Evolutionary conservation across 257 asterid species (phyloP), one percentile per base, ranked within the genome.

Genomic region (Haberlea rhodopensis): DNA sequence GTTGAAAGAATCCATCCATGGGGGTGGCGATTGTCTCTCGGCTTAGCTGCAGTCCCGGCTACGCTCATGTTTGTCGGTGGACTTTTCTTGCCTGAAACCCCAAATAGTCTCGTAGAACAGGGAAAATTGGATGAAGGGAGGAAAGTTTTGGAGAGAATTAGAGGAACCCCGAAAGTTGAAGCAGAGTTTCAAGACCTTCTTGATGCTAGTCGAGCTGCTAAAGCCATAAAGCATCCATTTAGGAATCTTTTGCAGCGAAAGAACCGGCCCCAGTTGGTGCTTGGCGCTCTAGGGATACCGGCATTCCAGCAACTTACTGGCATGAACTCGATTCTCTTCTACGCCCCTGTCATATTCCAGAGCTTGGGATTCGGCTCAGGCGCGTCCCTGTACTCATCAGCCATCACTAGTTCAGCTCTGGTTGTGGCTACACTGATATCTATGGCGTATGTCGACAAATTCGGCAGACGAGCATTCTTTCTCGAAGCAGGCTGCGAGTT

Each of bases 261-360:
- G 68, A 84, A 88, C 22, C 76, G 91, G 0, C 96, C 96, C 22
- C 88, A 81, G 31, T 64, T 88, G 66, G 76, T 84, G 40, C 65
- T 88, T 3, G 90, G 88, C 37, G 91, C 84, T 0, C 16, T 88
- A 0, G 83, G 78, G 3, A 86, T 88, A 58, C 96, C 96, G 8
- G 90, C 90, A 6, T 88, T 88, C 69, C 96, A 88, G 65, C 95
- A 86, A 62, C 86, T 88, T 19, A 86, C 95, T 0, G 96, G 96
- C 20, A 81, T 73, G 53, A 89, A 89, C 77, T 79, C 96, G 16
- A 89, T 89, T 73, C 86, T 89, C 3, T 88, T 88, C 70, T 89
- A 89, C 13, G 81, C 95, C 9, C 96, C 96, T 0, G 96, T 89
- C 28, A 73, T 89, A 32, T 89, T 89, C 59, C 86, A 85, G 79